phyloP scores from a whole-genome alignment of 768 basidiomycete species.

The Suillus placidus region DNA sequence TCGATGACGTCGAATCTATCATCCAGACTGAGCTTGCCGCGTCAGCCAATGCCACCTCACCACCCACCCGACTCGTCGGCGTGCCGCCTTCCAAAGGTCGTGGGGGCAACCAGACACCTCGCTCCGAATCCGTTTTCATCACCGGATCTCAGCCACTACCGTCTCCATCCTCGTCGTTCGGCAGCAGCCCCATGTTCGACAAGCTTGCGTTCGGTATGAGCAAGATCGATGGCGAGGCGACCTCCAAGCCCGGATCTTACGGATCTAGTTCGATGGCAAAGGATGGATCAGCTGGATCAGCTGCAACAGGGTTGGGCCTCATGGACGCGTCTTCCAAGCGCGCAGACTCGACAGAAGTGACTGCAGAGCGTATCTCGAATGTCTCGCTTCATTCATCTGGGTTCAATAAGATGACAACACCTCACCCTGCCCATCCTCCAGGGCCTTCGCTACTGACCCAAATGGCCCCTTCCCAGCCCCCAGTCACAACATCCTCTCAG shows the following conservation, averaged over 20 bases:
- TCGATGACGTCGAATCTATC: constrained; percentile 94
- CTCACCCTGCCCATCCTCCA: constrained; percentile 39
- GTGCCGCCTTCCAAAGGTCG: constrained; percentile 92
- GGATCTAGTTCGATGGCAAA: constrained; percentile 28
- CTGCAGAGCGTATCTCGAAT: constrained; percentile 54
- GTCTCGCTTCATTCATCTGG: constrained; percentile 44
- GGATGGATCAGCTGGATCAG: constrained; percentile 26
- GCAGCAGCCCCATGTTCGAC: constrained; percentile 75
- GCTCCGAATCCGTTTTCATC: constrained; percentile 80
- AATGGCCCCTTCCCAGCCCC: constrained; percentile 49
- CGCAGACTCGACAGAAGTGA: constrained; percentile 43
- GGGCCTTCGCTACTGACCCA: constrained; percentile 79
- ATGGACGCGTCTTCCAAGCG: constrained; percentile 26
- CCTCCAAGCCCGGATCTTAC: constrained; percentile 38
- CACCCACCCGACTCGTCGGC: constrained; percentile 74
- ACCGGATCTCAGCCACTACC: constrained; percentile 94
- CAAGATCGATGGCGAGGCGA: constrained; percentile 66
- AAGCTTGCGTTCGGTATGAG: constrained; percentile 92
- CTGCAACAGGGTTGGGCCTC: constrained; percentile 10
- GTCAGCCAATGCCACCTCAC: constrained; percentile 35
- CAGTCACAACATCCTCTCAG: constrained; percentile 21
- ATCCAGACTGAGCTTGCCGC: constrained; percentile 79
- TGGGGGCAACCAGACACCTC: constrained; percentile 95
- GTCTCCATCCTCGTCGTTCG: constrained; percentile 75
- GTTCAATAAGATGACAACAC: constrained; percentile 42